phyloP scores from a whole-genome alignment of 2,329 filamentous ascomycete species.

The Xenoacremonium recifei region DNA sequence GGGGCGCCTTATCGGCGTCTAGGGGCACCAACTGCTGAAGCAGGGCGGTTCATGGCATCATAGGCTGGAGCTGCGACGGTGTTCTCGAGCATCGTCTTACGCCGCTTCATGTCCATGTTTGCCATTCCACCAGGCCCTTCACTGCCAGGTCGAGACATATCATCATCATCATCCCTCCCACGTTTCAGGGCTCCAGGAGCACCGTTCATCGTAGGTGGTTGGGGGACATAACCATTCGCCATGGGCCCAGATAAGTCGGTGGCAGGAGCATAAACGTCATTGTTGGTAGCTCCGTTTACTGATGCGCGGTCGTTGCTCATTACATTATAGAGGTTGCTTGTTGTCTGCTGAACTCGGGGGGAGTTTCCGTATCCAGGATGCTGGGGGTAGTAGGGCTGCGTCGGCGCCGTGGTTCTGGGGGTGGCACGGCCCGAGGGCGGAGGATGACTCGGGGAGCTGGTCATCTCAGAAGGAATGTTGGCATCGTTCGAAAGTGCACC shows the following conservation, averaged over 20 bases:
- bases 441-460: constrained; percentile 75
- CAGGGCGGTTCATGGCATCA: constrained; percentile 48
- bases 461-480: constrained; percentile 80
- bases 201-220: constrained; percentile 66
- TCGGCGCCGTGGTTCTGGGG: constrained; percentile 72
- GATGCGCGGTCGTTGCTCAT: constrained; percentile 75
- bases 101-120: constrained; percentile 70
- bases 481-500: constrained; percentile 69
- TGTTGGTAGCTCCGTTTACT: constrained; percentile 56
- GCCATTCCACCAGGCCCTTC: constrained; percentile 35
- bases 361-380: constrained; percentile 74
- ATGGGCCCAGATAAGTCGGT: constrained; percentile 54
- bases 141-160: constrained; percentile 58
- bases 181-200: constrained; percentile 44
- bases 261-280: constrained; percentile 70
- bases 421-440: constrained; percentile 81
- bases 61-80: constrained; percentile 50
- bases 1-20: constrained; percentile 39
- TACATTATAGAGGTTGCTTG: constrained; percentile 84
- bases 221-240: constrained; percentile 62
- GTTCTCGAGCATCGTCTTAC: constrained; percentile 71
- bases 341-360: constrained; percentile 65
- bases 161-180: constrained; percentile 59
- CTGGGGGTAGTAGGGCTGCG: constrained; percentile 71
- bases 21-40: constrained; percentile 42